phyloP scores from a whole-genome alignment of 495 filamentous ascomycete species.

The Neurospora pannonica region DNA sequence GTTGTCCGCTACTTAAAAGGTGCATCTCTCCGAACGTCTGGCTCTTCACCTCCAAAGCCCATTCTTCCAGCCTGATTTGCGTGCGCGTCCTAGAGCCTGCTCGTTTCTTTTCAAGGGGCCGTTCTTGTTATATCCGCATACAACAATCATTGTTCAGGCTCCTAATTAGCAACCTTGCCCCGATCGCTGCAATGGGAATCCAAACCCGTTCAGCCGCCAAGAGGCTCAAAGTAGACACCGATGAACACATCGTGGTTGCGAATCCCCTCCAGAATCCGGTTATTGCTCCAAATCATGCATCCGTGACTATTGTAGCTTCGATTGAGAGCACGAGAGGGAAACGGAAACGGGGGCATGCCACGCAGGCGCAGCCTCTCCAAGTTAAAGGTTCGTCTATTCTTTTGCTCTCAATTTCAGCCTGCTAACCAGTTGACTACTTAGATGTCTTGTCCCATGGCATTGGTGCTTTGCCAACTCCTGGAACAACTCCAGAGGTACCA shows the following conservation, averaged over 20 bases:
- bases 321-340: background rate
- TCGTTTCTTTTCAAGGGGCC: background rate
- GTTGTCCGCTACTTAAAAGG: background rate
- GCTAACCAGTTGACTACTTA: background rate
- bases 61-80: background rate
- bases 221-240: background rate
- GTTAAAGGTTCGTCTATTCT: conserved; percentile 18
- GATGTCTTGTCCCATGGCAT: conserved; percentile 30
- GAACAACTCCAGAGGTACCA: background rate
- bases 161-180: background rate
- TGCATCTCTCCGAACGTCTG: background rate
- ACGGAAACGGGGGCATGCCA: conserved; percentile 4
- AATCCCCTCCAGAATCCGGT: background rate
- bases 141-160: background rate
- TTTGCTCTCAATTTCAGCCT: background rate
- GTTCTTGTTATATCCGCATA: background rate
- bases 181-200: background rate
- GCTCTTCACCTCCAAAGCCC: background rate
- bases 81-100: too few relatives aligned
- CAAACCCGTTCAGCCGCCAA: background rate
- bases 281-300: background rate
- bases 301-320: background rate
- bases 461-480: conserved; percentile 9
- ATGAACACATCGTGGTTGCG: background rate
- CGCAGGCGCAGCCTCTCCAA: conserved; percentile 9